These are phyloP conservation scores for Penicillium freii DNA, from an alignment of 2,329 filamentous ascomycete genomes.

Conservation along the genomic window DNA sequence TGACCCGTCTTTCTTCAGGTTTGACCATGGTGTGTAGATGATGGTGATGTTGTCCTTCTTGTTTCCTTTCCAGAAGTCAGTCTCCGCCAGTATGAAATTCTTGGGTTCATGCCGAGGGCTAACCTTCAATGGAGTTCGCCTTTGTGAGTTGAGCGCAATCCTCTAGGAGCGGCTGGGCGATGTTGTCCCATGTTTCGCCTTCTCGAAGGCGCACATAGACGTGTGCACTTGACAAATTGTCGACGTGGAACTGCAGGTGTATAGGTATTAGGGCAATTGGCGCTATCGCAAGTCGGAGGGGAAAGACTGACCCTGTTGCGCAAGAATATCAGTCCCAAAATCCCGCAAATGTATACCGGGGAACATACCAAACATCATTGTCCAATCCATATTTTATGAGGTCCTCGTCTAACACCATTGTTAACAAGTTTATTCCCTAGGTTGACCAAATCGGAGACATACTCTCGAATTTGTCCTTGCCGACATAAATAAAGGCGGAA, in stretches of 20 bases:
- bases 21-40: slow-evolving; percentile 97
- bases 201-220: slow-evolving; percentile 86
- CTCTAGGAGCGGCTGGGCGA: slow-evolving; percentile 69
- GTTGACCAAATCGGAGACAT: slow-evolving; percentile 36
- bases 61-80: slow-evolving; percentile 62
- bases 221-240: slow-evolving; percentile 95
- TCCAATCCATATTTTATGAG: slow-evolving; percentile 89
- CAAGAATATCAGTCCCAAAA: slow-evolving; percentile 9
- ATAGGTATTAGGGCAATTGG: slow-evolving; percentile 11
- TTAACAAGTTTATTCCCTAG: not conserved
- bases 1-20: slow-evolving; percentile 89
- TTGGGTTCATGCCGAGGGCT: slow-evolving; percentile 12
- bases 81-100: not conserved
- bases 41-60: slow-evolving; percentile 97
- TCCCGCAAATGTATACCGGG: not conserved
- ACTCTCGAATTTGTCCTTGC: slow-evolving; percentile 99
- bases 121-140: slow-evolving; percentile 96
- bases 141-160: slow-evolving; percentile 98
- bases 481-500: slow-evolving; percentile 86
- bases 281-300: not conserved
- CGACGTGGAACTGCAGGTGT: slow-evolving; percentile 76
- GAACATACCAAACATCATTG: slow-evolving; percentile 80
- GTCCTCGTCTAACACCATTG: slow-evolving; percentile 71
- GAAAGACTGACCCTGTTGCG: slow-evolving; percentile 33
- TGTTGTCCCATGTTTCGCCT: slow-evolving; percentile 77